A percentile compares a stretch with the other conserved stretches of the same genome.
Conservation (phyloP, 2,329 filamentous ascomycete genomes). For the Podosphaera xanthii region DNA sequence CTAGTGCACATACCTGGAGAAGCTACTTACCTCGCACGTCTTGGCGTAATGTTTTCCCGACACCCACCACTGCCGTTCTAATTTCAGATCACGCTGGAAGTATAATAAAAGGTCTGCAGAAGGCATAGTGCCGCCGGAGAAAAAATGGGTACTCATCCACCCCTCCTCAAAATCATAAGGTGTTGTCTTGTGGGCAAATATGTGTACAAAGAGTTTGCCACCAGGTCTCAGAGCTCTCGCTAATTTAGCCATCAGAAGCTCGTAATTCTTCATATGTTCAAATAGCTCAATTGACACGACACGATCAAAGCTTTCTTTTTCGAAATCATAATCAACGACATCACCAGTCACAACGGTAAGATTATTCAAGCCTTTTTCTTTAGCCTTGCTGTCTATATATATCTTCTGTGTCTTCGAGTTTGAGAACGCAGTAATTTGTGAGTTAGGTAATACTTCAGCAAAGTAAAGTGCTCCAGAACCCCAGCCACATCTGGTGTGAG, state of each 20-base stretch:
- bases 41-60: constrained; percentile 44
- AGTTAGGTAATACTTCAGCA: constrained; percentile 38
- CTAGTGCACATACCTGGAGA: not conserved
- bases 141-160: constrained; percentile 56
- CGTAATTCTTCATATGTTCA: constrained; percentile 60
- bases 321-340: constrained; percentile 42
- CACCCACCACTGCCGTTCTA: constrained; percentile 48
- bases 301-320: constrained; percentile 32
- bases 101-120: constrained; percentile 41
- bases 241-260: constrained; percentile 41
- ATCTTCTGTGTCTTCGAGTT: constrained; percentile 47
- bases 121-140: constrained; percentile 51
- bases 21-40: constrained; percentile 36
- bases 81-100: constrained; percentile 37
- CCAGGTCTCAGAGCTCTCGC: constrained; percentile 32
- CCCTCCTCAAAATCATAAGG: constrained; percentile 50
- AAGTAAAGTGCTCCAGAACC: constrained; percentile 42
- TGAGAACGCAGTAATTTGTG: constrained; percentile 41
- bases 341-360: constrained; percentile 42
- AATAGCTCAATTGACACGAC: constrained; percentile 49
- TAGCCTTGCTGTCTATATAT: constrained; percentile 38
- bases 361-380: constrained; percentile 32
- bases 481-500: constrained; percentile 38
- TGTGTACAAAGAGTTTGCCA: constrained; percentile 47
- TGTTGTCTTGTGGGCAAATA: constrained; percentile 39